Conservation (phyloP, 176 grass and related monocot genomes). For the Dactylis glomerata region DNA sequence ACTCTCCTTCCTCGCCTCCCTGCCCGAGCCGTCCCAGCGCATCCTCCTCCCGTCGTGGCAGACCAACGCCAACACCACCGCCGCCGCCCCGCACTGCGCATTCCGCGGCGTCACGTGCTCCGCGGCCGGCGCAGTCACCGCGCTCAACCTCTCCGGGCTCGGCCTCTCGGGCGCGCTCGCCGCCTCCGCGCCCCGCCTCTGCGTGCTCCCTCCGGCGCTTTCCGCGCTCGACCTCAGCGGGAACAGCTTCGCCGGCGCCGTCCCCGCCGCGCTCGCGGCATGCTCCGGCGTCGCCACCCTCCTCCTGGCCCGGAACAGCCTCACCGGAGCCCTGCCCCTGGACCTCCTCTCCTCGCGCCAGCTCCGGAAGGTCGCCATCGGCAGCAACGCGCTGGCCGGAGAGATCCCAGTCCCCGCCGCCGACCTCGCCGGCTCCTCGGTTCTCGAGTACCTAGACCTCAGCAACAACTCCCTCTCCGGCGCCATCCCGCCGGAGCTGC, state of each 20-base stretch:
- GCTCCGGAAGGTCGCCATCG: slow-evolving; percentile 44
- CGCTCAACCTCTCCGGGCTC: slow-evolving; percentile 49
- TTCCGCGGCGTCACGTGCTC: slow-evolving; percentile 55
- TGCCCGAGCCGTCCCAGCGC: slow-evolving; percentile 28
- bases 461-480: slow-evolving; percentile 46
- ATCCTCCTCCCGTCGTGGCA: slow-evolving; percentile 45
- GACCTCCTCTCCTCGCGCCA: slow-evolving; percentile 29
- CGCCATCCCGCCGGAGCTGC: slow-evolving; percentile 27
- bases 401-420: slow-evolving; percentile 28
- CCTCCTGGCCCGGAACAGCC: slow-evolving; percentile 43
- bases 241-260: slow-evolving; percentile 43
- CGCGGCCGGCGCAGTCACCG: neutral
- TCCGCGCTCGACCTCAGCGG: slow-evolving; percentile 45
- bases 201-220: slow-evolving; percentile 35
- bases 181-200: slow-evolving; percentile 28
- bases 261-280: slow-evolving; percentile 43
- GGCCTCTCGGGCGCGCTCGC: slow-evolving; percentile 34
- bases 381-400: slow-evolving; percentile 40
- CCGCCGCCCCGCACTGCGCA: slow-evolving; percentile 23
- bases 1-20: slow-evolving; percentile 42
- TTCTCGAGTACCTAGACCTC: slow-evolving; percentile 40
- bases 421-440: neutral
- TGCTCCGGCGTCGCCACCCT: slow-evolving; percentile 39
- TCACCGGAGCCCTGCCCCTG: slow-evolving; percentile 39
- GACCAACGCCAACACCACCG: neutral